A percentile compares a stretch with the other conserved stretches of the same genome.
phyloP scores from a whole-genome alignment of 1,284 basidiomycete genomes.

The Malassezia equina region DNA sequence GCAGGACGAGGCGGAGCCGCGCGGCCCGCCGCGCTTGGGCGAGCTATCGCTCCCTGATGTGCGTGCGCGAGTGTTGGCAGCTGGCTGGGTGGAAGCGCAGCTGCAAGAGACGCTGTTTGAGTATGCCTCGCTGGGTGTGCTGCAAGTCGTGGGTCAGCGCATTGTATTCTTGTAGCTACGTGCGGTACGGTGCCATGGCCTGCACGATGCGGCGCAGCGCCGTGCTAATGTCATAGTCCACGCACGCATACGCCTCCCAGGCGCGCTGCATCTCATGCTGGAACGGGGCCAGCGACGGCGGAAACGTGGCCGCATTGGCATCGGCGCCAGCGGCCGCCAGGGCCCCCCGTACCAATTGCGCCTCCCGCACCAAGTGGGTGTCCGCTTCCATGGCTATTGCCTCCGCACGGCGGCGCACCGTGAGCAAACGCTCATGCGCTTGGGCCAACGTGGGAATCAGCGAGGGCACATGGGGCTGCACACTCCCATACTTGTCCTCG shows the following conservation, averaged over 20 bases:
- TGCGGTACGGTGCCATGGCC: slow-evolving; percentile 6
- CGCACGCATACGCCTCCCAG: slow-evolving; percentile 9
- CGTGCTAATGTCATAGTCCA: neutral
- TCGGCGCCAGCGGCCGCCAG: slow-evolving; percentile 9
- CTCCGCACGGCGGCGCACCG: slow-evolving; percentile 3
- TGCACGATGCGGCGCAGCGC: slow-evolving; percentile 5
- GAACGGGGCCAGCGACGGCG: slow-evolving; percentile 13
- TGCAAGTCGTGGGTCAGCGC: slow-evolving; percentile 24
- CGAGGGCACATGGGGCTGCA: slow-evolving; percentile 25
- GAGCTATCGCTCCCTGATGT: slow-evolving; percentile 24
- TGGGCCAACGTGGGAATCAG: slow-evolving; percentile 10
- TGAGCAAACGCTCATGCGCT: slow-evolving; percentile 8
- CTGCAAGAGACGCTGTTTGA: slow-evolving; percentile 27
- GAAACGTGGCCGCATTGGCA: slow-evolving; percentile 3
- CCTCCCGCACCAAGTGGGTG: slow-evolving; percentile 12
- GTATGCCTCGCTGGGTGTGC: slow-evolving; percentile 25
- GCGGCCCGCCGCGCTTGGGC: slow-evolving; percentile 10
- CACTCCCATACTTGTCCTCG: slow-evolving; percentile 29
- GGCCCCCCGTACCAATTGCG: slow-evolving; percentile 5
- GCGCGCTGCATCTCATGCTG: slow-evolving; percentile 11
- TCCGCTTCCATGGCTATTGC: slow-evolving; percentile 9
- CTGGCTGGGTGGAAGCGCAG: slow-evolving; percentile 33
- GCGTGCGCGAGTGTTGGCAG: slow-evolving; percentile 25
- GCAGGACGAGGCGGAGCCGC: slow-evolving; percentile 9
- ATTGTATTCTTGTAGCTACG: slow-evolving; percentile 22